Base-by-base conservation (phyloP, 1,284 basidiomycete genomes). In the Golubevia pallescens region DNA sequence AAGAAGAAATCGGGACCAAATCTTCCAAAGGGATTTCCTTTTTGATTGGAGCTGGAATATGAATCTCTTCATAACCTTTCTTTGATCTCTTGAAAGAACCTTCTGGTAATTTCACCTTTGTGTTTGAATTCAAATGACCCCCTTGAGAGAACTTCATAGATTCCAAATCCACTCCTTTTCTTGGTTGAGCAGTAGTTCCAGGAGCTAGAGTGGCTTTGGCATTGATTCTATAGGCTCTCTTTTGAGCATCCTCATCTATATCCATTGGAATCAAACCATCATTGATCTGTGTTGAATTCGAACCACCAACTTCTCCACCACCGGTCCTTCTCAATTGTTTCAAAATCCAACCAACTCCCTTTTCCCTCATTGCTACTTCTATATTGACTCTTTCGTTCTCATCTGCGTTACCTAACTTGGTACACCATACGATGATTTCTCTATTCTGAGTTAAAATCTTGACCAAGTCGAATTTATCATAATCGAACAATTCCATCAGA, bases 31-130 rank as follows among this genome's bases (percentile, higher is more conserved):
- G 89, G 1, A 83, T 71, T 5, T 68, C 67, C 68, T 92, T 90
- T 73, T 92, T 91, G 87, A 95, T 94, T 2, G 95, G 95, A 1
- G 94, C 92, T 0, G 96, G 96, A 1, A 99, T 93, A 77, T 98
- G 95, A 60, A 99, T 97, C 86, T 99, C 97, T 86, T 99, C 97
- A 86, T 94, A 99, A 0, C 96, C 95, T 86, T 98, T 98, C 86
- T 93, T 92, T 32, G 93, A 91, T 34, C 95, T 92, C 88, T 99
- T 99, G 90, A 98, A 96, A 32, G 94, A 97, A 3, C 96, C 97
- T 60, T 97, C 94, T 0, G 96, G 97, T 3, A 99, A 91, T 81
- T 95, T 97, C 87, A 93, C 94, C 87, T 97, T 98, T 87, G 98
- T 97, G 87, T 97, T 97, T 20, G 94, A 94, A 93, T 98, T 99